Evolutionary conservation across 495 filamentous ascomycete genomes (phyloP).

Genomic region (Massariosphaeria phaeospora): DNA sequence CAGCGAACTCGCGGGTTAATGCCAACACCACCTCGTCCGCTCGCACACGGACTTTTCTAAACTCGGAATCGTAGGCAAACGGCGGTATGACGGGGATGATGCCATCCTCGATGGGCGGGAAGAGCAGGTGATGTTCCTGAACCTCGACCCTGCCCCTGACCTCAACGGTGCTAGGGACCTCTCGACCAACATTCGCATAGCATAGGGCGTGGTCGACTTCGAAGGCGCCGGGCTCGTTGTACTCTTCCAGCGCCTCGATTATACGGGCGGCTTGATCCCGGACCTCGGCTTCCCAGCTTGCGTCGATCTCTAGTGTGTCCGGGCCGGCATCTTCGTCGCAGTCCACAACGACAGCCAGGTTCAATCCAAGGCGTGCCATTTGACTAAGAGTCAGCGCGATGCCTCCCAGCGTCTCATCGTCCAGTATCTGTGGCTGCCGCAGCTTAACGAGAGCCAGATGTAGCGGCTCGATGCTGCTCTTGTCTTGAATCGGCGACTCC

Average conservation of each 20-base stretch:
- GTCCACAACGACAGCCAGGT: constrained; percentile 77
- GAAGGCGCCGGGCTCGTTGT: constrained; percentile 60
- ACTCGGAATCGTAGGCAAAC: constrained; percentile 62
- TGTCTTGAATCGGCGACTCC: constrained; percentile 5
- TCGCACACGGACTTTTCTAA: constrained; percentile 49
- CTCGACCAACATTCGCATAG: constrained; percentile 35
- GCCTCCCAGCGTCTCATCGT: constrained; percentile 63
- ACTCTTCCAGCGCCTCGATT: constrained; percentile 62
- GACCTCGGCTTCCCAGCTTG: constrained; percentile 44
- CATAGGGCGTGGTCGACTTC: constrained; percentile 63
- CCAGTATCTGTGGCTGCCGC: constrained; percentile 61
- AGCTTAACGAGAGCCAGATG: constrained; percentile 88
- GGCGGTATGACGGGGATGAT: constrained; percentile 66
- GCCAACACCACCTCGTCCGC: constrained; percentile 67
- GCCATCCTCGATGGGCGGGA: constrained; percentile 65
- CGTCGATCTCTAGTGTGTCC: constrained; percentile 9
- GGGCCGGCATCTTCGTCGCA: constrained; percentile 43
- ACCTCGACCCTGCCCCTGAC: constrained; percentile 42
- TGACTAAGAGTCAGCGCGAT: constrained; percentile 80
- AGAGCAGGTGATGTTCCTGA: constrained; percentile 56
- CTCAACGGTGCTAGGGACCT: constrained; percentile 32
- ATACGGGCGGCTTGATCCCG: constrained; percentile 69
- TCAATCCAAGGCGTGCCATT: constrained; percentile 72
- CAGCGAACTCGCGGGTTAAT: constrained; percentile 67
- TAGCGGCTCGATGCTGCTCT: constrained; percentile 46